A percentile compares a stretch with the other conserved stretches of the same genome.
Evolutionary conservation across 2,329 filamentous ascomycete genomes (phyloP).

Genomic region (Colletotrichum lentis): DNA sequence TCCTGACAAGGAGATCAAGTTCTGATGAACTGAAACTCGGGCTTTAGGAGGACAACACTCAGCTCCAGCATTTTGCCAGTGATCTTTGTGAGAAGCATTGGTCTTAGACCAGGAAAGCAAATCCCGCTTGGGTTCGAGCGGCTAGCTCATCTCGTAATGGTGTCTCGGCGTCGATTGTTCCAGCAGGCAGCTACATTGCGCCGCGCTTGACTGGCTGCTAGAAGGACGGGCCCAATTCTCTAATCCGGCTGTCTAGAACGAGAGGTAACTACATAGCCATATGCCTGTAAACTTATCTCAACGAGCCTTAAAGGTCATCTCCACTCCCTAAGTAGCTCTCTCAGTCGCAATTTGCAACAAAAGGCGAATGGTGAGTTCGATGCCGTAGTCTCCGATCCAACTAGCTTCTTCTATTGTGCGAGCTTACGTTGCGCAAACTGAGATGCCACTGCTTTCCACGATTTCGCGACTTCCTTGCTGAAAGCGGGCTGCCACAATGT

Average conservation of each 20-base stretch:
- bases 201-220: slow-evolving; percentile 1
- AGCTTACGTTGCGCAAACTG: no score
- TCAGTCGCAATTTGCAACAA: no score
- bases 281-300: no score
- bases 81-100: background rate
- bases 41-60: background rate
- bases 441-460: slow-evolving; percentile 19
- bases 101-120: background rate
- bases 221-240: background rate
- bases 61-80: background rate
- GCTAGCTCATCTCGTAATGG: background rate
- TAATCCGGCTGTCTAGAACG: background rate
- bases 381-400: no score
- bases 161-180: background rate
- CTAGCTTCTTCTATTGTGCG: no score
- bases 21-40: background rate
- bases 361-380: no score
- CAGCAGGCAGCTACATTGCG: slow-evolving; percentile 10
- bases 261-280: background rate
- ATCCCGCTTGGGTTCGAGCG: background rate
- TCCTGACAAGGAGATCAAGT: no score
- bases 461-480: background rate
- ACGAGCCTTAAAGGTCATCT: no score
- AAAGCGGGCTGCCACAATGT: slow-evolving; percentile 4
- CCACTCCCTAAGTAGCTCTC: no score